A percentile compares a stretch with the other conserved stretches of the same genome.
These are phyloP conservation scores for Styphnolobium japonicum DNA, from an alignment of 306 rosid genomes.

Conservation along the genomic window DNA sequence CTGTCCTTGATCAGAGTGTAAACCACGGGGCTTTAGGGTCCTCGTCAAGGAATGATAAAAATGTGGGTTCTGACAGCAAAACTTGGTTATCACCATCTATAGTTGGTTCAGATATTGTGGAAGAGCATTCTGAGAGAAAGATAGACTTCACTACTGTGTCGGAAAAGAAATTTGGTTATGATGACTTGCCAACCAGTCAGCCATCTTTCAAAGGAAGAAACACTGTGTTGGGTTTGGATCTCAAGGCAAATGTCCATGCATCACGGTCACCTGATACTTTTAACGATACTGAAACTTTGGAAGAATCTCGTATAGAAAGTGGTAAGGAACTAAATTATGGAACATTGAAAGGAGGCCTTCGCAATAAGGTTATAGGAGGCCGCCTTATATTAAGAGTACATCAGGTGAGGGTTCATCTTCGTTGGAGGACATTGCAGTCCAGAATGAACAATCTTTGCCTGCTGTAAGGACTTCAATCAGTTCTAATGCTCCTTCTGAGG, in stretches of 20 bases:
- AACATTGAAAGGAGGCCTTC: conserved; percentile 76
- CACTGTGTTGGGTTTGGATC: conserved; percentile 23
- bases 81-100: conserved; percentile 37
- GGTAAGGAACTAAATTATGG: conserved; percentile 55
- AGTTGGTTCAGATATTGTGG: conserved; percentile 36
- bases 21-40: conserved; percentile 40
- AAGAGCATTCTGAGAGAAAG: conserved; percentile 33
- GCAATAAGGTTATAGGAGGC: conserved; percentile 57
- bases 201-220: conserved; percentile 37
- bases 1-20: conserved; percentile 36
- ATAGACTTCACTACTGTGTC: conserved; percentile 19
- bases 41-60: conserved; percentile 39
- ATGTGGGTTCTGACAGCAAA: conserved; percentile 36
- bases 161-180: conserved; percentile 33
- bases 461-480: conserved; percentile 33
- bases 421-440: conserved; percentile 27
- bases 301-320: conserved; percentile 36
- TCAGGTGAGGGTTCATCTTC: conserved; percentile 33
- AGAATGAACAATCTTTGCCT: conserved; percentile 44
- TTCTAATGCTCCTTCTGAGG: conserved; percentile 42
- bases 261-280: conserved; percentile 28
- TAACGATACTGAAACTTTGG: conserved; percentile 29
- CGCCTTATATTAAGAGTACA: conserved; percentile 44
- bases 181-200: conserved; percentile 24
- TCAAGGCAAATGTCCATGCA: conserved; percentile 9